Base-by-base conservation (phyloP, 345 rosid genomes). In the Linum tenue region DNA sequence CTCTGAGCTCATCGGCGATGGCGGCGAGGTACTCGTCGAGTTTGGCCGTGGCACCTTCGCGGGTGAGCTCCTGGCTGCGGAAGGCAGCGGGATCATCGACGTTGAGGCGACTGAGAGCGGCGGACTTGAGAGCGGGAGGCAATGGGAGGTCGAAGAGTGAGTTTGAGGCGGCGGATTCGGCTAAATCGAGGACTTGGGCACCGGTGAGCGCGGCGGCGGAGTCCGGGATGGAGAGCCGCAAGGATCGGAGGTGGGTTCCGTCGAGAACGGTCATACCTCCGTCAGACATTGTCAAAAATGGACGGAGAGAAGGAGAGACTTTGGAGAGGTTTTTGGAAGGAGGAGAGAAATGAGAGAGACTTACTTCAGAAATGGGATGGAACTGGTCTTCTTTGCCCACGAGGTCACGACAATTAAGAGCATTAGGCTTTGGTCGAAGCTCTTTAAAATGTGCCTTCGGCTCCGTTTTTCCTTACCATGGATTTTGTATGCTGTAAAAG, bases 1-100 rank as follows among this genome's bases (percentile, higher is more conserved):
- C 96, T 64, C 64, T 76, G 31, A 91, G 83, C 17, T 70, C 80
- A 76, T 85, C 90, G 42, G 92, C 86, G 39, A 89, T 72, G 75
- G 90, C 77, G 44, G 73, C 56, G 65, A 89, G 16, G 70, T 85
- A 91, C 39, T 76, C 75, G 50, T 70, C 58, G 63, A 83, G 73
- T 58, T 74, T 69, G 72, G 74, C 70, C 3, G 69, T 56, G 3
- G 87, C 92, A 62, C 72, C 79, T 10, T 84, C 72, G 1, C 40
- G 12, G 2, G 60, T 70, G 60, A 91, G 70, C 37, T 79, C 79
- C 1, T 64, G 67, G 5, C 31, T 22, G 16, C 62, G 70, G 83
- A 86, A 86, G 69, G n/a, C 64, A 69, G 60, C 69, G 31, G 65
- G 83, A 69, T 79, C 79, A 3, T 36, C 67, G 16, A 64, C 66